Evolutionary conservation across 768 basidiomycete genomes (phyloP).

Genomic region (Tulasnella sp.): DNA sequence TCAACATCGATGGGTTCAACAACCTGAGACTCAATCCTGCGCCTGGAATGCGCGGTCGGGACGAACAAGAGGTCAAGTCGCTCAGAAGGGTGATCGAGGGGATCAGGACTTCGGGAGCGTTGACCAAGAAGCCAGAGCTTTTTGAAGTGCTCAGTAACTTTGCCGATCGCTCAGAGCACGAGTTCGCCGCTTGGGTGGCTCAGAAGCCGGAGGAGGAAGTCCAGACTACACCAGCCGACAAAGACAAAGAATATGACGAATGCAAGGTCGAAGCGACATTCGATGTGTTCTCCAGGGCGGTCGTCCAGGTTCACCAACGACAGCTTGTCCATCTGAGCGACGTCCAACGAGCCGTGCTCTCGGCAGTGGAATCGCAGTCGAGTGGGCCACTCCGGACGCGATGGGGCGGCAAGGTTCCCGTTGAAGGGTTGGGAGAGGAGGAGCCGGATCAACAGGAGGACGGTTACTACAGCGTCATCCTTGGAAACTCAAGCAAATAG

Average conservation of each 20-base stretch:
- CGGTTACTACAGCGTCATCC: too few species aligned
- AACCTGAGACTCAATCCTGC: background rate
- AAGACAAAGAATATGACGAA: background rate
- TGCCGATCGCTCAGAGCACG: too few species aligned
- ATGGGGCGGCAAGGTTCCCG: too few species aligned
- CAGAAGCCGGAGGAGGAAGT: background rate
- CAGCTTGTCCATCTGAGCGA: slow-evolving; percentile 26
- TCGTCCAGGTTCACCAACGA: slow-evolving; percentile 22
- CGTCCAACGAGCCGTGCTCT: slow-evolving; percentile 20
- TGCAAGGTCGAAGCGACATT: background rate
- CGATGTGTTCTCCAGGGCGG: slow-evolving; percentile 28
- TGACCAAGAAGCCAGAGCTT: slow-evolving; percentile 14
- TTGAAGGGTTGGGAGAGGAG: too few species aligned
- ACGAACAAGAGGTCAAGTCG: too few species aligned
- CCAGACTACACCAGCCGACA: background rate
- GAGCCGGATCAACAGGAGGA: too few species aligned
- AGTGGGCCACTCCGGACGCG: too few species aligned
- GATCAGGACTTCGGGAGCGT: background rate
- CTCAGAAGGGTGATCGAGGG: too few species aligned
- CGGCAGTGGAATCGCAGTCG: slow-evolving; percentile 18
- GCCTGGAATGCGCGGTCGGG: background rate
- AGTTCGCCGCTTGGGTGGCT: too few species aligned
- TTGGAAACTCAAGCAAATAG: background rate
- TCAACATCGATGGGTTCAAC: background rate
- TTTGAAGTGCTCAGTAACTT: slow-evolving; percentile 7